Base-by-base conservation (phyloP, 1,284 basidiomycete species). In the Heterobasidion parviporum region DNA sequence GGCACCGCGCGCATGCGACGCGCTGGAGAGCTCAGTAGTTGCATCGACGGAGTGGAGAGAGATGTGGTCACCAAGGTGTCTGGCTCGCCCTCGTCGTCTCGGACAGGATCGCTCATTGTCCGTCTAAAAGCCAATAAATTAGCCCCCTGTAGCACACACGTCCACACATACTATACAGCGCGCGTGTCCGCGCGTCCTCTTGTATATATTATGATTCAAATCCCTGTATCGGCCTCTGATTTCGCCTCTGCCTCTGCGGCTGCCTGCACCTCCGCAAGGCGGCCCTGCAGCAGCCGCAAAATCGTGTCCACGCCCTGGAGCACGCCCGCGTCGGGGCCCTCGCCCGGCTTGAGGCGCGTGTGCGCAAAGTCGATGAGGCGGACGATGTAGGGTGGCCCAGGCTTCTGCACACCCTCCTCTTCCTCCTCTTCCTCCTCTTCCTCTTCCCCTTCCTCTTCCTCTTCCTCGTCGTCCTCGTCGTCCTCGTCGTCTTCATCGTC, bases 351-450 rank as follows among this genome's bases (percentile, higher is more conserved):
- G 8, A 89, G 62, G 38, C 78, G 75, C 4, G 93, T 89, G 70
- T 98, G 96, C 3, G 93, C 95, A 70, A 98, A 98, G 73, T 98
- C 95, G 58, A 98, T 98, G 60, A 97, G 71, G 58, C 86, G 87
- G 56, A 96, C 76, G 8, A 77, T 73, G 60, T 81, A 85, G 8
- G 88, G 80, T 14, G 81, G 77, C 7, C 78, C 76, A 2, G 66
- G 64, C 41, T 67, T 67, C 53, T 68, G 69, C 52, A 69, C 63
- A 12, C 64, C 70, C 43, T 72, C 65, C 6, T 63, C 64, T 8
- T 65, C 65, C 8, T 68, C 70, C 2, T 64, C 64, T 6, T 68
- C 65, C 3, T 74, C 72, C 1, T 69, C 73, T 1, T 70, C 64
- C 3, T 70, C 62, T 1, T 73, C 70, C 0, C 72, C 71, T 0